Base-by-base conservation (phyloP, 768 basidiomycete genomes). In the Auriculariales sp. region DNA sequence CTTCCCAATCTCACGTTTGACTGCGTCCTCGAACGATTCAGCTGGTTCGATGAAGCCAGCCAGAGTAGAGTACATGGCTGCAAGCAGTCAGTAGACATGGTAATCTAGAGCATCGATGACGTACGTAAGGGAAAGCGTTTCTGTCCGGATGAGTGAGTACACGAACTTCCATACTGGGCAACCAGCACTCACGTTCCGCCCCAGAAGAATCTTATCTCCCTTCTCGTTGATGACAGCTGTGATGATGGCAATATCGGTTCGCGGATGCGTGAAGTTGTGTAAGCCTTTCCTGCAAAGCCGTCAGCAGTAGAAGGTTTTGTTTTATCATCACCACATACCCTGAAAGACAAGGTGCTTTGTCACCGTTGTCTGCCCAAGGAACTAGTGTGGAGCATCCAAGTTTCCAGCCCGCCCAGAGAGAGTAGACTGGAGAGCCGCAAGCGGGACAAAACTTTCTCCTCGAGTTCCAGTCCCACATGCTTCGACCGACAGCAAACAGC, bases 331-430 rank as follows among this genome's bases (percentile, higher is more conserved):
- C n/a, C n/a, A 64, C 78, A 31, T 68, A 89, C 84, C 66, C 73
- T 33, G 87, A 81, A 4, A 74, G 74, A 67, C 88, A 90, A 3
- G 80, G 79, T 57, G 75, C 77, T 56, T 68, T 71, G 34, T 71
- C 75, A 33, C 66, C 64, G 49, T 79, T 79, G 53, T 82, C 72
- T 4, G 74, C 70, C 83, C 87, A 88, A 4, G 87, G 85, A 17
- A 89, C 63, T 25, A 87, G 62, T 0, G 84, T 74, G 4, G 74
- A 68, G 62, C 94, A 99, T 3, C 76, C 73, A 1, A 92, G 66
- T 65, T 99, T 99, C 93, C 92, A 99, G 0, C 94, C 94, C 3
- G 79, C 91, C 94, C 94, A 97, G 56, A 88, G 70, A 0, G 89
- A 85, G 58, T 88, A 86, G 0, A 80, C 76, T 2, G 74, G 73